Evolutionary conservation across 225 moss, liverwort and hornwort genomes (phyloP).

Genomic region (Bryoerythrophyllum caledonicum): DNA sequence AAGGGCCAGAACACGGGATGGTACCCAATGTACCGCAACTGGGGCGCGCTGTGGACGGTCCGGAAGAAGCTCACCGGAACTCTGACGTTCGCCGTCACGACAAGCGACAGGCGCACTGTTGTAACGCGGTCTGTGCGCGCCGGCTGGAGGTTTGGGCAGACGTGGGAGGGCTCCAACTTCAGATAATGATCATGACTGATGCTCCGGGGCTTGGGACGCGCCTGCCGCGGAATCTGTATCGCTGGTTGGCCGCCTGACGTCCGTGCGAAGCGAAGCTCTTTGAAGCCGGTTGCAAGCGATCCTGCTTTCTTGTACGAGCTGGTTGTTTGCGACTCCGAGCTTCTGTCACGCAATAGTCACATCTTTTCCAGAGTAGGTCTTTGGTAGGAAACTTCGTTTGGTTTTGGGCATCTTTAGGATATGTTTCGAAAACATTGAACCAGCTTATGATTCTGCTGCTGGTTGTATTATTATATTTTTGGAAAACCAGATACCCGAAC

Average conservation of each 20-base stretch:
- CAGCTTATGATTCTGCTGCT: constrained; percentile 13
- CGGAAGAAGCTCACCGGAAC: constrained; percentile 7
- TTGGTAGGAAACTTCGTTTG: too few species aligned
- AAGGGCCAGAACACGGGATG: neutral
- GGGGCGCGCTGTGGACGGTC: constrained; percentile 34
- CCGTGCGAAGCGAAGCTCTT: constrained; percentile 13
- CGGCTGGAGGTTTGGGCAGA: constrained; percentile 30
- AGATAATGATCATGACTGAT: neutral
- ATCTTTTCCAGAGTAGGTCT: neutral
- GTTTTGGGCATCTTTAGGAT: too few species aligned
- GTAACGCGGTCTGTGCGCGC: neutral
- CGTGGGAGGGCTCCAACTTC: constrained; percentile 18
- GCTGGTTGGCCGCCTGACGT: neutral
- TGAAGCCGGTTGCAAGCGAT: constrained; percentile 19
- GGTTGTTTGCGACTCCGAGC: constrained; percentile 17
- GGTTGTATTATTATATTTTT: neutral
- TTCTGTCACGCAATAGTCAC: neutral
- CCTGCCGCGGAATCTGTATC: neutral
- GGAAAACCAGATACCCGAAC: too few species aligned
- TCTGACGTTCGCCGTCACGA: constrained; percentile 23
- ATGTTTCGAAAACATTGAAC: neutral
- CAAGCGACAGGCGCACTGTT: constrained; percentile 10
- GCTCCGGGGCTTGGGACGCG: constrained; percentile 8
- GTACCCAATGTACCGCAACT: constrained; percentile 33
- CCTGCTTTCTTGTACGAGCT: constrained; percentile 21